A percentile compares a stretch with the other conserved stretches of the same genome.
Evolutionary conservation across 2,329 filamentous ascomycete species (phyloP).

Genomic region (Mycosphaerella sp.): DNA sequence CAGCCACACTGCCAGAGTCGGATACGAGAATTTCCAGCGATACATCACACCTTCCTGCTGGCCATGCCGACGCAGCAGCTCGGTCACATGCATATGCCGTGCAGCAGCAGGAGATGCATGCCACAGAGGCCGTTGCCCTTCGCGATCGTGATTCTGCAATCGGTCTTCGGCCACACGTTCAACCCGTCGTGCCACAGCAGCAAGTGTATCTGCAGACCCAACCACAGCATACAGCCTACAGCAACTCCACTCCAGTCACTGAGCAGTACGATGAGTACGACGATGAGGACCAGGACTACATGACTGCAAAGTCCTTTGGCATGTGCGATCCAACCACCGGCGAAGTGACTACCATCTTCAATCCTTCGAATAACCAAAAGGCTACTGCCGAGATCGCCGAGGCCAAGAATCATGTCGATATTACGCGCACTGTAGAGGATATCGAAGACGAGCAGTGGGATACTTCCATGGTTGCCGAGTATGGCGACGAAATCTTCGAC

Average conservation of each 20-base stretch:
- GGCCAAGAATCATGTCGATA: slow-evolving; percentile 61
- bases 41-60: slow-evolving; percentile 5
- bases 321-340: slow-evolving; percentile 64
- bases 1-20: slow-evolving; percentile 8
- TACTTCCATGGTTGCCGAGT: slow-evolving; percentile 96
- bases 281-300: slow-evolving; percentile 62
- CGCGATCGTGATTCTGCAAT: slow-evolving; percentile 23
- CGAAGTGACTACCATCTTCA: slow-evolving; percentile 59
- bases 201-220: slow-evolving; percentile 6
- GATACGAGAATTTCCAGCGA: slow-evolving; percentile 5
- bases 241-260: slow-evolving; percentile 13
- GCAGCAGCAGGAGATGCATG: slow-evolving; percentile 26
- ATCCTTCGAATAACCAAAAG: slow-evolving; percentile 57
- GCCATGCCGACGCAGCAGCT: background rate
- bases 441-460: slow-evolving; percentile 87
- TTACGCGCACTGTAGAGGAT: slow-evolving; percentile 62
- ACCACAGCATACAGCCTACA: slow-evolving; percentile 4
- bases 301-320: slow-evolving; percentile 70
- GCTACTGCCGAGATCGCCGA: slow-evolving; percentile 66
- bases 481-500: slow-evolving; percentile 88
- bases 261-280: slow-evolving; percentile 58
- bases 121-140: slow-evolving; percentile 27
- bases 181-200: slow-evolving; percentile 7
- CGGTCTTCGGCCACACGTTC: background rate
- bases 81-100: slow-evolving; percentile 7